phyloP scores from a whole-genome alignment of 768 basidiomycete species.

The Botryobasidium botryosum region DNA sequence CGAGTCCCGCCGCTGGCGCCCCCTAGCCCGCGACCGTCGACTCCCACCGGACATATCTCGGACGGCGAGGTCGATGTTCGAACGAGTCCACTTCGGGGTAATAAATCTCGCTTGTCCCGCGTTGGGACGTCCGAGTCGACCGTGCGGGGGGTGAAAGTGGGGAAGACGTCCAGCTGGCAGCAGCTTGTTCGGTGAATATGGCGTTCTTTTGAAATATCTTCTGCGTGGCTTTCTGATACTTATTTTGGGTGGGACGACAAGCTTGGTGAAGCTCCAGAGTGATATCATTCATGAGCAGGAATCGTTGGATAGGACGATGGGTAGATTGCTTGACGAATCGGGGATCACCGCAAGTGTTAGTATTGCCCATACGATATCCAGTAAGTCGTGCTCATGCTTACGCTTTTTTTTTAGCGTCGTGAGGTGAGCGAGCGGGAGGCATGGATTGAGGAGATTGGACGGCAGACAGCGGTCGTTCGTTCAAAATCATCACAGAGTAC shows the following conservation, averaged over 20 bases:
- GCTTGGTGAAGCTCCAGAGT: constrained; percentile 29
- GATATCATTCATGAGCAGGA: constrained; percentile 33
- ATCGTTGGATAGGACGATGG: constrained; percentile 34
- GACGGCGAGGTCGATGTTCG: constrained; percentile 12
- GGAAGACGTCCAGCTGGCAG: constrained; percentile 42
- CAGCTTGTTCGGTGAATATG: constrained; percentile 46
- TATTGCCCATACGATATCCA: constrained; percentile 14
- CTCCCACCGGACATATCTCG: constrained; percentile 15
- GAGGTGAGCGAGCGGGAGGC: constrained; percentile 51
- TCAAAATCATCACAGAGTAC: constrained; percentile 31
- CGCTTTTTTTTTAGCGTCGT: constrained; percentile 31
- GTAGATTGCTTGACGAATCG: constrained; percentile 30
- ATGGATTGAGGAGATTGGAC: constrained; percentile 33
- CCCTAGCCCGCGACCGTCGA: constrained; percentile 6
- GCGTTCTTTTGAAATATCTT: neutral
- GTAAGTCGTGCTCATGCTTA: constrained; percentile 16
- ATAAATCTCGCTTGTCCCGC: constrained; percentile 2
- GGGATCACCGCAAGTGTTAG: constrained; percentile 10
- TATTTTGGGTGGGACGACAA: constrained; percentile 20
- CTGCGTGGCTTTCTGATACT: constrained; percentile 4
- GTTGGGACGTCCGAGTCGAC: neutral
- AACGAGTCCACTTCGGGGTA: constrained; percentile 5
- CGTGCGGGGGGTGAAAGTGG: constrained; percentile 13
- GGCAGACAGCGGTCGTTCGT: constrained; percentile 27
- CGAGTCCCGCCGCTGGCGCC: constrained; percentile 28